These are phyloP conservation scores for Beta vulgaris DNA, from an alignment of 148 eudicot genomes.

Conservation along the genomic window DNA sequence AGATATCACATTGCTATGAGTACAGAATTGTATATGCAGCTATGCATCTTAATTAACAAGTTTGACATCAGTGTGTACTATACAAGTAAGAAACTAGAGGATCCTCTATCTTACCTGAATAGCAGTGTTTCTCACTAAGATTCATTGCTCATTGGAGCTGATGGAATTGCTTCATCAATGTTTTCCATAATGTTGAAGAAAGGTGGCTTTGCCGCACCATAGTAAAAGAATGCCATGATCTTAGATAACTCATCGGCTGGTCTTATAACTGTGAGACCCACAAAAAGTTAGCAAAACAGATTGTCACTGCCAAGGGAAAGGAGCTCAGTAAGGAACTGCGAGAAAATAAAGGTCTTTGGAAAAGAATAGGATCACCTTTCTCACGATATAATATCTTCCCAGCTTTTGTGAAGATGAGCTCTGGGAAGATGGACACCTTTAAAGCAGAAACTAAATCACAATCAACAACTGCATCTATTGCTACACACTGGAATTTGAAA, in stretches of 20 bases:
- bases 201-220: constrained; percentile 83
- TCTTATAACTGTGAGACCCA: constrained; percentile 47
- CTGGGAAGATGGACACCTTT: constrained; percentile 74
- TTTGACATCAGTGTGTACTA: neutral
- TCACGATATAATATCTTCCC: constrained; percentile 92
- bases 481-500: constrained; percentile 66
- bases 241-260: constrained; percentile 85
- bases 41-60: constrained; percentile 1
- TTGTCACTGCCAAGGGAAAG: neutral
- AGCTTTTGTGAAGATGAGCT: constrained; percentile 86
- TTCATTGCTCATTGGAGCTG: constrained; percentile 29
- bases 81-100: neutral
- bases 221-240: constrained; percentile 94
- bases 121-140: constrained; percentile 5
- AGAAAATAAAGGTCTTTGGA: neutral
- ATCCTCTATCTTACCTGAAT: constrained; percentile 14
- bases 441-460: constrained; percentile 73
- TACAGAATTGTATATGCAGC: constrained; percentile 6
- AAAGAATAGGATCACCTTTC: constrained; percentile 49
- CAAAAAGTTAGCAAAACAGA: neutral
- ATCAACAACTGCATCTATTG: constrained; percentile 82
- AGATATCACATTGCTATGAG: neutral
- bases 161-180: constrained; percentile 60
- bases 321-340: neutral
- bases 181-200: constrained; percentile 37